A percentile compares a stretch with the other conserved stretches of the same genome.
phyloP scores from a whole-genome alignment of 108 stramenopile genomes.

The Licmophora abbreviata region DNA sequence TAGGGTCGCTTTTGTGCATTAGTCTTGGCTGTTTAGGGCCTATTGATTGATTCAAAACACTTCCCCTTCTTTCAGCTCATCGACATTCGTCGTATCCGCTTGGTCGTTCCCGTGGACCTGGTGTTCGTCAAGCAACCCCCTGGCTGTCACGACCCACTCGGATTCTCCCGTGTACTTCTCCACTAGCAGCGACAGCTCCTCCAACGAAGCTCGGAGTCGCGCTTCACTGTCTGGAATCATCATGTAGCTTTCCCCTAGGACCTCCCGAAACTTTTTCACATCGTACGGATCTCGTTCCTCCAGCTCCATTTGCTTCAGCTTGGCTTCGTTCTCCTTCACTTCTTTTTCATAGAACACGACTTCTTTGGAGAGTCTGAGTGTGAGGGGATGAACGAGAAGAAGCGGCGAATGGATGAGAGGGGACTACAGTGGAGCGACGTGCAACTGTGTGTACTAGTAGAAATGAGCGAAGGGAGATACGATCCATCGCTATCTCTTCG shows the following conservation, averaged over 20 bases:
- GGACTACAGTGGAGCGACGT: too few relatives aligned
- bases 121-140: constrained; percentile 12
- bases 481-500: too few relatives aligned
- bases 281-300: constrained; percentile 62
- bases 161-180: constrained; percentile 4
- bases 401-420: constrained; percentile 2
- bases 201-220: constrained; percentile 44
- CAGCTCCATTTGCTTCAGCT: constrained; percentile 62
- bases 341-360: constrained; percentile 63
- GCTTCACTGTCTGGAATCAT: constrained; percentile 71
- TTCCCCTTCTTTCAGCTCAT: constrained; percentile 26
- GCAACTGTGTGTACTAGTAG: too few relatives aligned
- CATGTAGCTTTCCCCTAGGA: constrained; percentile 73
- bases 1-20: too few relatives aligned
- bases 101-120: background rate
- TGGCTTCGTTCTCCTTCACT: constrained; percentile 57
- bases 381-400: too few relatives aligned
- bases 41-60: constrained; percentile 18
- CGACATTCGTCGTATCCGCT: constrained; percentile 21
- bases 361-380: constrained; percentile 60
- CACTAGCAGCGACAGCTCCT: constrained; percentile 51
- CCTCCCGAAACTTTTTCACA: constrained; percentile 80
- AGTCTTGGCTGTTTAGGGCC: background rate
- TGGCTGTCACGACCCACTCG: constrained; percentile 20
- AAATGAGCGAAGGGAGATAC: too few relatives aligned